Conservation (phyloP, 345 rosid species). For the Rhodamnia rubescens region DNA sequence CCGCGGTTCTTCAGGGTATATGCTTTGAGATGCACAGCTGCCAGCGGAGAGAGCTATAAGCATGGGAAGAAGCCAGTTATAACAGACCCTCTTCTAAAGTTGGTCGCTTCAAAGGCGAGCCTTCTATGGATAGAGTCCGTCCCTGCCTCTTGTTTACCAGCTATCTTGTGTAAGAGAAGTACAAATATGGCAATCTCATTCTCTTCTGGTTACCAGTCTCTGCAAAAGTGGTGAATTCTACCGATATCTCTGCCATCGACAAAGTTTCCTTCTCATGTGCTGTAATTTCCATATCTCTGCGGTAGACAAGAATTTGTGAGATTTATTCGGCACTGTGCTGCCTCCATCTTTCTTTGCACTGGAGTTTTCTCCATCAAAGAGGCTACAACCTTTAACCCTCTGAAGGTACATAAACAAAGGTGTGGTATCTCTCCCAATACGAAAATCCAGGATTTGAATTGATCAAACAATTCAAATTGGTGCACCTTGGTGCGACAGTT, state of each 20-base stretch:
- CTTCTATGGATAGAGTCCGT: too few relatives aligned
- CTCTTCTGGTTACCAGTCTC: too few relatives aligned
- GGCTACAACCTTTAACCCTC: background rate
- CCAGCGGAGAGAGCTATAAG: too few relatives aligned
- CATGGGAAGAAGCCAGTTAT: background rate
- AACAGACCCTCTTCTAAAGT: background rate
- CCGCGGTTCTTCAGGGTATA: background rate
- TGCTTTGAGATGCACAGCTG: background rate
- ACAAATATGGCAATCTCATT: too few relatives aligned
- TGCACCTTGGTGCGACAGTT: too few relatives aligned
- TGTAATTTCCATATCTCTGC: background rate
- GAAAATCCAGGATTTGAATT: too few relatives aligned
- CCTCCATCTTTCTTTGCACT: background rate
- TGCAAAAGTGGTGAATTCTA: too few relatives aligned
- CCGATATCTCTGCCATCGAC: background rate
- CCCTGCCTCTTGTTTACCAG: too few relatives aligned
- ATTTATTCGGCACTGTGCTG: background rate
- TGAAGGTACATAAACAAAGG: background rate
- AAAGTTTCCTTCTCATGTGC: background rate
- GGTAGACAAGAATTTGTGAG: background rate
- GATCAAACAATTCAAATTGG: too few relatives aligned
- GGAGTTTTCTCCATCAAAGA: background rate
- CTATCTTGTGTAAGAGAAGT: too few relatives aligned
- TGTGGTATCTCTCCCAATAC: too few relatives aligned
- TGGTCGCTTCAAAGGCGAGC: background rate